Evolutionary conservation across 1,284 basidiomycete species (phyloP).

Genomic region (Gastroboletus turbinatus): DNA sequence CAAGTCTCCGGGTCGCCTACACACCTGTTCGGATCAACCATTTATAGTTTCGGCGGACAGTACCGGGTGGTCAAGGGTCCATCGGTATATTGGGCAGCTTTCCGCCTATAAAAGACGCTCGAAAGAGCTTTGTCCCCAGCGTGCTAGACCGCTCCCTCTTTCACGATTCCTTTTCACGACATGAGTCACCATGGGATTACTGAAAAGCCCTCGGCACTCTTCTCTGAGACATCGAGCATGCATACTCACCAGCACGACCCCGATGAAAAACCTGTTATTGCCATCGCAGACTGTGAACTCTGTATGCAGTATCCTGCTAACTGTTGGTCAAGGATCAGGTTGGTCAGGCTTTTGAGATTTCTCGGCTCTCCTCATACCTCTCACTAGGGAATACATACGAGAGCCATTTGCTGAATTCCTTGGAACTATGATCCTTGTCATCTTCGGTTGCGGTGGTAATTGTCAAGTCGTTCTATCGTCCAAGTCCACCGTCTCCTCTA

Average conservation of each 20-base stretch:
- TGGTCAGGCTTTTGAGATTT: constrained; percentile 13
- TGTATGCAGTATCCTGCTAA: constrained; percentile 49
- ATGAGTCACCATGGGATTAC: constrained; percentile 20
- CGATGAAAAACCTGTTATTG: constrained; percentile 3
- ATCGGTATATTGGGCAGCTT: not conserved
- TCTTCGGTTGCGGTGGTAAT: constrained; percentile 64
- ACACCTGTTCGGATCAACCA: not conserved
- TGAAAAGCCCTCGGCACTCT: constrained; percentile 14
- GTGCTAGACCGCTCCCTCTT: not conserved
- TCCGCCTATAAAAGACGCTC: constrained; percentile 25
- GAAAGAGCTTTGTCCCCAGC: not conserved
- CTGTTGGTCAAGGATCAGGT: constrained; percentile 58
- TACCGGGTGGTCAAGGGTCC: not conserved
- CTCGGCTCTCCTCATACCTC: not conserved
- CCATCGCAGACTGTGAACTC: constrained; percentile 28
- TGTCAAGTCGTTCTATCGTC: constrained; percentile 62
- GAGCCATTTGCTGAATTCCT: constrained; percentile 71
- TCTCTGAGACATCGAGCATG: constrained; percentile 18
- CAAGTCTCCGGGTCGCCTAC: not conserved
- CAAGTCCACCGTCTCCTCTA: constrained; percentile 49
- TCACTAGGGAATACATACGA: constrained; percentile 43
- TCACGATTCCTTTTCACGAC: not conserved
- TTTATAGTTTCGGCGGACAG: not conserved
- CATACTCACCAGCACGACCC: constrained; percentile 9
- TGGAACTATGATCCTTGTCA: constrained; percentile 63